Percentiles rank a stretch among this genome's conserved stretches.
phyloP scores from a whole-genome alignment of 805 yeast species.

The Priceomyces castillae region DNA sequence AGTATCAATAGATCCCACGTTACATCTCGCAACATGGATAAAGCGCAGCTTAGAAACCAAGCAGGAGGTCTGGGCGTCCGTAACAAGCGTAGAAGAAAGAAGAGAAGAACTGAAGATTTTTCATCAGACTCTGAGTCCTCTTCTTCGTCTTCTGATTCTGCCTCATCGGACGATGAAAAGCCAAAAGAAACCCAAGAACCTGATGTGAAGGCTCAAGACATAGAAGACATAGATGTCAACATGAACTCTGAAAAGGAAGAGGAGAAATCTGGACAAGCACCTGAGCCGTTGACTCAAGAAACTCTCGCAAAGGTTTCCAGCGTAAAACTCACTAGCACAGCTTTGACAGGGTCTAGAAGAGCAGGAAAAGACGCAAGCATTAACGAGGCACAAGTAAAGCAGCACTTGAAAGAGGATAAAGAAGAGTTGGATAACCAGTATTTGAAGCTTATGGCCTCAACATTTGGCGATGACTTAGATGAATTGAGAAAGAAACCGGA shows the following conservation, averaged over 20 bases:
- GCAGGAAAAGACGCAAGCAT: slow-evolving; percentile 12
- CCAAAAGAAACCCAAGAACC: slow-evolving; percentile 12
- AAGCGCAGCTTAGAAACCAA: not conserved
- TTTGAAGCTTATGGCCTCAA: slow-evolving; percentile 52
- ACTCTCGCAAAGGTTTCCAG: slow-evolving; percentile 19
- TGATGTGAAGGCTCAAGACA: slow-evolving; percentile 12
- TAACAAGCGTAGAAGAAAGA: slow-evolving; percentile 56
- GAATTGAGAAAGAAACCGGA: slow-evolving; percentile 61
- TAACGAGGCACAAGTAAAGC: slow-evolving; percentile 15
- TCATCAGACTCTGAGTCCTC: slow-evolving; percentile 53
- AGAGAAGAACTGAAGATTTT: slow-evolving; percentile 80
- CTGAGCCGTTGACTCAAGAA: slow-evolving; percentile 18
- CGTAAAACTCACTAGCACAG: slow-evolving; percentile 26
- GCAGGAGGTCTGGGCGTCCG: not conserved
- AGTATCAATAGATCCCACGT: not conserved
- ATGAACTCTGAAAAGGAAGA: slow-evolving; percentile 26
- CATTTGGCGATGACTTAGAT: slow-evolving; percentile 61
- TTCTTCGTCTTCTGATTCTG: slow-evolving; percentile 30
- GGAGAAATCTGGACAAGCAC: slow-evolving; percentile 10
- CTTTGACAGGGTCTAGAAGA: slow-evolving; percentile 13
- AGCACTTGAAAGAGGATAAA: slow-evolving; percentile 25
- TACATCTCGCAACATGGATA: not conserved
- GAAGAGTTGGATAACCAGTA: slow-evolving; percentile 48
- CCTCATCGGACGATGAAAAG: slow-evolving; percentile 20
- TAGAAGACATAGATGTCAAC: slow-evolving; percentile 26